A percentile compares a stretch with the other conserved stretches of the same genome.
These are phyloP conservation scores for Arabis hirsuta DNA, from an alignment of 345 rosid species.

Conservation along the genomic window DNA sequence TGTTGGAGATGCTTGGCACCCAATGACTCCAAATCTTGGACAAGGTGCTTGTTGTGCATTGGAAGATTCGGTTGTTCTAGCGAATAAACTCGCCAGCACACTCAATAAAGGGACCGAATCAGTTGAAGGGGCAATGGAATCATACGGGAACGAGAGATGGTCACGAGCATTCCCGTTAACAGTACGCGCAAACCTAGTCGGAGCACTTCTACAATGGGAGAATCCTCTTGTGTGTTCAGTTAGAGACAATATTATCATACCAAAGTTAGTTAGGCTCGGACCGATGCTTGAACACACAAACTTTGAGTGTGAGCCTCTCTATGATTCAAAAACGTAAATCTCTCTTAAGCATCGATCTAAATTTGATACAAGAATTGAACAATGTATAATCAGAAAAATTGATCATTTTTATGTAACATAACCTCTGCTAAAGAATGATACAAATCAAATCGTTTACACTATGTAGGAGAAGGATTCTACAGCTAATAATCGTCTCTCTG, in stretches of 20 bases:
- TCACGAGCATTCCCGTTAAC: conserved; percentile 74
- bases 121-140: conserved; percentile 59
- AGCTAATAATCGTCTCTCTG: conserved; percentile 13
- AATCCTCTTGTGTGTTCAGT: conserved; percentile 71
- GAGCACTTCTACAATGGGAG: conserved; percentile 87
- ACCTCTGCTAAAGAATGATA: conserved; percentile 16
- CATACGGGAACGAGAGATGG: conserved; percentile 82
- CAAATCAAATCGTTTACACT: background rate
- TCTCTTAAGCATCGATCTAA: background rate
- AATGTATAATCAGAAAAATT: background rate
- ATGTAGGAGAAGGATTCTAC: background rate
- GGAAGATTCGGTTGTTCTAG: conserved; percentile 77
- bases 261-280: conserved; percentile 72
- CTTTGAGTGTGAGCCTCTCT: conserved; percentile 73
- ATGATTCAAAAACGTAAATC: conserved; percentile 27
- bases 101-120: conserved; percentile 51
- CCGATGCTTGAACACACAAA: conserved; percentile 83
- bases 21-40: conserved; percentile 95
- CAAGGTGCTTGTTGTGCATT: conserved; percentile 93
- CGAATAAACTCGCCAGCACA: conserved; percentile 66
- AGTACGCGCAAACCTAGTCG: conserved; percentile 74
- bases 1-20: conserved; percentile 96
- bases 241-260: conserved; percentile 65
- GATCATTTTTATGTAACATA: background rate
- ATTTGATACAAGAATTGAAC: too few species aligned